Percentiles rank a stretch among this genome's conserved stretches.
These are phyloP conservation scores for Hyaloscypha hepaticicola DNA, from an alignment of 495 filamentous ascomycete species.

Conservation along the genomic window DNA sequence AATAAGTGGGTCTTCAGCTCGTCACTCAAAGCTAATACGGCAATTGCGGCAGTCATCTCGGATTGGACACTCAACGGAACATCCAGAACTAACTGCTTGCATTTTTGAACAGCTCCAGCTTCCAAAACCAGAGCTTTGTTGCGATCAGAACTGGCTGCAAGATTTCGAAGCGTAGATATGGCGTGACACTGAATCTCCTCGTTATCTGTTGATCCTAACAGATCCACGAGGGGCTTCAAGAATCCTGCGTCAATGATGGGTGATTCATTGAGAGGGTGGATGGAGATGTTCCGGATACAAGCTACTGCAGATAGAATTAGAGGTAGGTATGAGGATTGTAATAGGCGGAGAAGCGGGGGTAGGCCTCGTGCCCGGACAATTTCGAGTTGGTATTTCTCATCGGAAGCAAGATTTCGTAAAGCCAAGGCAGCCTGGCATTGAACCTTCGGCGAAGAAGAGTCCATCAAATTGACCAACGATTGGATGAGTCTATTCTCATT, in stretches of 20 bases:
- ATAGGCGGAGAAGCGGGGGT: conserved; percentile 76
- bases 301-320: conserved; percentile 96
- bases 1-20: conserved; percentile 90
- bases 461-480: conserved; percentile 92
- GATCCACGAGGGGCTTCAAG: conserved; percentile 85
- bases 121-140: conserved; percentile 97
- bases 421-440: conserved; percentile 97
- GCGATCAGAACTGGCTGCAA: conserved; percentile 92
- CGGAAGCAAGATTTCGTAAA: conserved; percentile 91
- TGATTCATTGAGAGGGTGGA: conserved; percentile 98
- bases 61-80: conserved; percentile 94
- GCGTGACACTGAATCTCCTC: conserved; percentile 99
- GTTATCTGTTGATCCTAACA: conserved; percentile 92
- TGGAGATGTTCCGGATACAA: conserved; percentile 98
- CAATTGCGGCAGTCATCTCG: conserved; percentile 98
- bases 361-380: conserved; percentile 89
- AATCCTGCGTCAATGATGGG: conserved; percentile 98
- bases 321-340: conserved; percentile 92
- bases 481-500: conserved; percentile 88
- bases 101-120: conserved; percentile 96
- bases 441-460: conserved; percentile 94
- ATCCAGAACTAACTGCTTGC: conserved; percentile 91
- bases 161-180: conserved; percentile 92
- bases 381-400: conserved; percentile 98
- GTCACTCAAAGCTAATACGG: conserved; percentile 93